Base-by-base conservation (phyloP, 2,329 filamentous ascomycete genomes). In the Achaetomium macrosporum region DNA sequence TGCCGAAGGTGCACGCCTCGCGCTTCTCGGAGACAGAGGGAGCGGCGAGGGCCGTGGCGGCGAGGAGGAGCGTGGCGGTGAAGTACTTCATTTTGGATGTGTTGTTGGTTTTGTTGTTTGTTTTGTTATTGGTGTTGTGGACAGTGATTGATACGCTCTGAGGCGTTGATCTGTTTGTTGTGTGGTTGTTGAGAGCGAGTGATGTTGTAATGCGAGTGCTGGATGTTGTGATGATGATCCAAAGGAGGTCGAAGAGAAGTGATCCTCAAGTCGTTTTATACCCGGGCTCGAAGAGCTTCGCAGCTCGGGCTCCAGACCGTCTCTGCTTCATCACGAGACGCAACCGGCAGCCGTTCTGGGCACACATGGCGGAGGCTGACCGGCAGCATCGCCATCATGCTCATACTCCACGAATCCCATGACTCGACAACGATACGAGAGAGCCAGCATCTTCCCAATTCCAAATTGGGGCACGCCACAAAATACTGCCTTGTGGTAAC, bases 1-100 rank as follows among this genome's bases (percentile, higher is more conserved):
- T 61, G 58, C 63, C 63, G 44, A 64, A 63, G 2, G 45, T 57
- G 59, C 63, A 64, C 16, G 41, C 20, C 29, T 54, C 51, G 49
- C 50, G 47, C 40, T 46, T 44, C 20, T 57, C 55, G 2, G 48
- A 30, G 36, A 54, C 55, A 2, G 48, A 30, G 36, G 56, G 56
- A 16, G 53, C 50, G 29, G 54, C 47, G 25, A 54, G 12, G 46
- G 48, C 56, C 33, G 48, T 16, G 56, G 43, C 30, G 53, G 50
- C 47, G 35, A 57, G 47, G 47, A 39, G 42, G 37, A 53, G 42
- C 31, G 44, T 35, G 43, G 56, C 50, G 31, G 43, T 20, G 37
- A 47, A 50, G 56, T 39, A 54, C 56, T 58, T 54, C 56, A 58
- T 58, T 40, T 36, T 56, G 44, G 37, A 13, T 51, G 42, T 49